Percentiles rank a stretch among this genome's conserved stretches.
phyloP scores from a whole-genome alignment of 225 moss, liverwort and hornwort genomes.

The Rhytidiadelphus loreus region DNA sequence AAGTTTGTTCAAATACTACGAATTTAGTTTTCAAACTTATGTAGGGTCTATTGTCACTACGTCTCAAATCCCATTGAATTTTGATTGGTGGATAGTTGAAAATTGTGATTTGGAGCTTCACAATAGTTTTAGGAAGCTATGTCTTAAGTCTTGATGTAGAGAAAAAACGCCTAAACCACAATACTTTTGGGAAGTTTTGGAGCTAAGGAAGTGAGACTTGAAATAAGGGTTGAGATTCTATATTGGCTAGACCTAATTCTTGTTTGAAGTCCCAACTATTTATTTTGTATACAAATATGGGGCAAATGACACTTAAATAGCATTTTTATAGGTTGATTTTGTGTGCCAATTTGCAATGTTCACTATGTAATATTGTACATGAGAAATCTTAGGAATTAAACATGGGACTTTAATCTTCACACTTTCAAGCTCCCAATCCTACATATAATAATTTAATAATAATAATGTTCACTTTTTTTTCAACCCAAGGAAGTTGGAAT shows the following conservation, averaged over 20 bases:
- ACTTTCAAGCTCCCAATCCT: neutral
- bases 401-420: neutral
- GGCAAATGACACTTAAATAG: neutral
- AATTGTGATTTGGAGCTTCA: neutral
- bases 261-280: neutral
- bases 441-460: too few relatives aligned
- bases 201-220: neutral
- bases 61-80: neutral
- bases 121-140: too few relatives aligned
- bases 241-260: neutral
- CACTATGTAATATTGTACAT: neutral
- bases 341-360: neutral
- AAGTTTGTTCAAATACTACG: neutral
- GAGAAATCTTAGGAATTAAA: neutral
- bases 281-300: too few relatives aligned
- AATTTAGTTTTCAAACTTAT: neutral
- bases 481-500: neutral
- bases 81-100: neutral
- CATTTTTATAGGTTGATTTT: rapidly evolving
- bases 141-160: neutral
- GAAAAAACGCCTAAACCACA: neutral
- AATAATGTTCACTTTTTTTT: neutral
- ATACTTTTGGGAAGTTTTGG: neutral
- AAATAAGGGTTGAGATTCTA: neutral
- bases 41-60: neutral